phyloP scores from a whole-genome alignment of 495 filamentous ascomycete species.

The Xylaria longipes region DNA sequence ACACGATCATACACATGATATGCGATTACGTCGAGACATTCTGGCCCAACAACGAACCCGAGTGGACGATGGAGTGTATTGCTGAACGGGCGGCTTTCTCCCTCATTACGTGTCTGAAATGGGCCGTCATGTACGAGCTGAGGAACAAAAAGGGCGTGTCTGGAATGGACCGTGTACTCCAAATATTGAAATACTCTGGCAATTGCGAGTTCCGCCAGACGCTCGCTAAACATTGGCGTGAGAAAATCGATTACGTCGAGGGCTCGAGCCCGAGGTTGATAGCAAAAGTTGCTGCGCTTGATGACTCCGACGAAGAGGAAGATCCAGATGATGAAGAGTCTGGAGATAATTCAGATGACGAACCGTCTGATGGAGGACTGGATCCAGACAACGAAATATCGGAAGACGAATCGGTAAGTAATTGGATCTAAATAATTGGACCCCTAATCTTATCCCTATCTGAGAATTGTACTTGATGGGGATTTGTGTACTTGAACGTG shows the following conservation, averaged over 20 bases:
- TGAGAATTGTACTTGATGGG: background rate
- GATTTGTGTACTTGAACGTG: background rate
- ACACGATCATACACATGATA: slow-evolving; percentile 29
- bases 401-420: background rate
- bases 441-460: background rate
- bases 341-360: background rate
- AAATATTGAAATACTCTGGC: slow-evolving; percentile 29
- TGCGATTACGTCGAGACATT: slow-evolving; percentile 25
- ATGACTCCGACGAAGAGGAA: background rate
- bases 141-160: slow-evolving; percentile 25
- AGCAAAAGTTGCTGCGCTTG: background rate
- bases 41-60: slow-evolving; percentile 11
- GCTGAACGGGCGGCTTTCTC: slow-evolving; percentile 14
- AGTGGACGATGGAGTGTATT: slow-evolving; percentile 9
- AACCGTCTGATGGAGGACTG: background rate
- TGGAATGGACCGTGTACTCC: slow-evolving; percentile 22
- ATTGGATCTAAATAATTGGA: background rate
- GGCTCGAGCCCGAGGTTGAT: background rate
- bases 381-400: background rate
- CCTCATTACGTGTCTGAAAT: slow-evolving; percentile 8
- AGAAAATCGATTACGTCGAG: background rate
- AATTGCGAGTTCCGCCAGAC: slow-evolving; percentile 22
- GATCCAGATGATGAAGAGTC: background rate
- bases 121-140: background rate
- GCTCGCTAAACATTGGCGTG: slow-evolving; percentile 6